Evolutionary conservation across 2,329 filamentous ascomycete species (phyloP), one percentile per base, ranked within the genome.

Genomic region (Geosmithia morbida): DNA sequence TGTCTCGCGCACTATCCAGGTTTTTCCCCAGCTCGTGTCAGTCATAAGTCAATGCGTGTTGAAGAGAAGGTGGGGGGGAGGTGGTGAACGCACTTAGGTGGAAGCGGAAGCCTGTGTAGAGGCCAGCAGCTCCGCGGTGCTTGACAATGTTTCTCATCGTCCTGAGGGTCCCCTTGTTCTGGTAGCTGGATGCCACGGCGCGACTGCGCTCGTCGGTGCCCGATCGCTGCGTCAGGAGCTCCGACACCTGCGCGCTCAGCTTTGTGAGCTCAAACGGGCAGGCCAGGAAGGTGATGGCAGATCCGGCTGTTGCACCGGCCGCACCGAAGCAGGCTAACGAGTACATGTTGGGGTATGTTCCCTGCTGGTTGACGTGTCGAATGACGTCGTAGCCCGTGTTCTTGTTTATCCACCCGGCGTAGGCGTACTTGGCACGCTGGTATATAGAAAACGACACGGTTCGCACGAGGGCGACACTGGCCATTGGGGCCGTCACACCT

Each of bases 221-320:
- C 14, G 61, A 61, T 7, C 64, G 59, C 48, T 66, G 61, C 17
- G 83, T 82, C 67, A 89, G 77, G 50, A 90, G 68, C 11, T 88
- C 83, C 2, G 87, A 88, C 18, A 92, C 83, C 61, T 94, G 87
- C 16, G 87, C 85, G 61, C 84, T 89, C 50, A 92, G 72, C 63
- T 94, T 94, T n/a, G 85, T 89, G 61, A 94, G 73, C 63, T 94
- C 87, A 59, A 94, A 94, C 1, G 87, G 87, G 58, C 87, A 94
- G 54, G 87, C 85, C 55, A 92, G 77, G 46, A 84, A 71, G 8
- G 87, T 89, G 48, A 92, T 89, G 50, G 79, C 75, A 19, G 83
- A 87, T 48, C 87, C 87, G 46, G 87, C 83, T 13, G 82, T 85
- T 41, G 85, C 85, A 46, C 87, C 86, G 42, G 86, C 83, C 11